Base-by-base conservation (phyloP, 768 basidiomycete species). In the Rickenella mellea region DNA sequence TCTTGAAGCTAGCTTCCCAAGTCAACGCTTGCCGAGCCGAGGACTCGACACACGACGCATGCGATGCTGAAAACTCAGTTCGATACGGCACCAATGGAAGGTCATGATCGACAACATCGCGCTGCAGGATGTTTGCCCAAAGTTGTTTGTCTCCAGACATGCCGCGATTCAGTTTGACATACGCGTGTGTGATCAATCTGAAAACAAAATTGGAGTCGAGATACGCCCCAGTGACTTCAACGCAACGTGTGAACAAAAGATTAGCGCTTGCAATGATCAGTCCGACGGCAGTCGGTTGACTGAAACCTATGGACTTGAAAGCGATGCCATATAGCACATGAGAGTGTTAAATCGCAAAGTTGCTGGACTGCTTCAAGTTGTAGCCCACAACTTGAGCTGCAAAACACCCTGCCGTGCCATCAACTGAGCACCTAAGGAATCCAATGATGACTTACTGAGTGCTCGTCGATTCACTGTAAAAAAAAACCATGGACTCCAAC, bases 361-460 rank as follows among this genome's bases (percentile, higher is more conserved):
- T 89, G 87, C 54, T 91, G 87, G 60, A 78, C 80, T 0, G 81
- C 84, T 62, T 89, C 59, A 89, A 75, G 32, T 82, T 86, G 54
- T 83, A 84, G 8, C 74, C 81, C 11, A 90, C 69, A 48, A 83
- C 82, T 85, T 43, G 10, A 38, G 19, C 27, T 42, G 12, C 31
- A 33, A 25, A 33, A 15, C 37, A 22, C 21, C 26, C 5, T 27
- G 12, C 25, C 19, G 8, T 2, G 17, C 4, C 22, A 20, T 1
- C n/a, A 14, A 42, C 35, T n/a, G 27, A 32, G 5, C 19, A 27
- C 47, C 8, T 9, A 21, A 40, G 19, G n/a, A n/a, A 31, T n/a
- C 5, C 11, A 14, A 11, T 24, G n/a, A 43, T 32, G 5, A 64
- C 73, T 14, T 52, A 83, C 83, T 76, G 39, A 86, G 63, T 14